Evolutionary conservation across 73 alveolate genomes (phyloP).

Genomic region (Paramecium tetraurelia): DNA sequence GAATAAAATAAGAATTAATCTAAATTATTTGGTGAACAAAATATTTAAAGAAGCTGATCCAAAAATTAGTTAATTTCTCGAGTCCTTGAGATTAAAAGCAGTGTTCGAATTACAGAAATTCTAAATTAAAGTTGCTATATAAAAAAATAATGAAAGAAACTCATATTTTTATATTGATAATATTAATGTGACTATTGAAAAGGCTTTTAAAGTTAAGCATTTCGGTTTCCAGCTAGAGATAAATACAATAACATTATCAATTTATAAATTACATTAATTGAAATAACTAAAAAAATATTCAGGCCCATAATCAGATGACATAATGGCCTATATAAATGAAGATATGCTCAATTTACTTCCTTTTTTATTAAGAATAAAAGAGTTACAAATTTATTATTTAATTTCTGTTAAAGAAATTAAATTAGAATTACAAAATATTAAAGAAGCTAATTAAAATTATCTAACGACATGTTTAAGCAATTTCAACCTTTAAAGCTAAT

Average conservation of each 20-base stretch:
- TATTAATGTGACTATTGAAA: background rate
- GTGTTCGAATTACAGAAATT: background rate
- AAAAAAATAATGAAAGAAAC: background rate
- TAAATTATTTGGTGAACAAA: background rate
- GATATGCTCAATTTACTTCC: background rate
- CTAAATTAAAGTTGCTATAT: background rate
- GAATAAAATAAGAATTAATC: background rate
- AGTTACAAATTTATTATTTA: background rate
- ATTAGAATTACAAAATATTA: background rate
- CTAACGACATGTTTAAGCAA: background rate
- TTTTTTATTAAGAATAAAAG: background rate
- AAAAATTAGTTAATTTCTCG: background rate
- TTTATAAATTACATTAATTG: background rate
- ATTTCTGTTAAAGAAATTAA: background rate
- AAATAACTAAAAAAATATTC: background rate
- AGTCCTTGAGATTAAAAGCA: background rate
- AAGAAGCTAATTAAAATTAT: background rate
- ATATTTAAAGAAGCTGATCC: conserved; percentile 24
- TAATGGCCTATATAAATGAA: background rate
- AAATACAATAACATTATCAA: background rate
- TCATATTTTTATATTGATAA: background rate
- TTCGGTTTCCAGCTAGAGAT: background rate
- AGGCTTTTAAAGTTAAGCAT: background rate
- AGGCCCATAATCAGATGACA: background rate
- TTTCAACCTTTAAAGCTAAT: background rate